phyloP scores from a whole-genome alignment of 108 stramenopile species.

The Skeletonema tropicum region DNA sequence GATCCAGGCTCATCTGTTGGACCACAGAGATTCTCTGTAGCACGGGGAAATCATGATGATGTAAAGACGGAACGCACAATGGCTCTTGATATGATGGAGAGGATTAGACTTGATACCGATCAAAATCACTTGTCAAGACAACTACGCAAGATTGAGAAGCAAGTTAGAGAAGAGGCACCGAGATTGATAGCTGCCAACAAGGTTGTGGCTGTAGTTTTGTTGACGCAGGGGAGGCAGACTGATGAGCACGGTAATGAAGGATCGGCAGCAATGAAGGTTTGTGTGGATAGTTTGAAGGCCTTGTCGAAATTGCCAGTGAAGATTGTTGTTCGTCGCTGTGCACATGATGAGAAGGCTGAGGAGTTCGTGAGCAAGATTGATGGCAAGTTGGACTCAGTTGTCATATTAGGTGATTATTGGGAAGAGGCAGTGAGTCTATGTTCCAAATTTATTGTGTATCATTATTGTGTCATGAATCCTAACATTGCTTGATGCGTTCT shows the following conservation, averaged over 20 bases:
- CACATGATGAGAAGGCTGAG: conserved; percentile 65
- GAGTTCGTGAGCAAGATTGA: conserved; percentile 77
- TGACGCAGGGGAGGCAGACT: conserved; percentile 64
- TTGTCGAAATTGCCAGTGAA: conserved; percentile 73
- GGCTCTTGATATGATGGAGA: conserved; percentile 1
- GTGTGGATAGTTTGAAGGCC: conserved; percentile 42
- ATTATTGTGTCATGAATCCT: too few species aligned
- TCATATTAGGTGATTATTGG: conserved; percentile 75
- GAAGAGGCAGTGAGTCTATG: conserved; percentile 4
- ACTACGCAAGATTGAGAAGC: conserved; percentile 9
- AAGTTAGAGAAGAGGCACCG: conserved; percentile 10
- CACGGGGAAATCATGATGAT: background rate
- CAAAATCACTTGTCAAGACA: conserved; percentile 13
- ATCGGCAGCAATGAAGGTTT: conserved; percentile 22
- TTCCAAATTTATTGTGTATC: too few species aligned
- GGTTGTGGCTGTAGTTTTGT: conserved; percentile 49
- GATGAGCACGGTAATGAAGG: conserved; percentile 37
- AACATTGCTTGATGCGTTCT: too few species aligned
- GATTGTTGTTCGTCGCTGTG: conserved; percentile 81
- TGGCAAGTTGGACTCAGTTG: conserved; percentile 63
- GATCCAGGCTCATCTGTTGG: too few species aligned
- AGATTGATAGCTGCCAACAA: conserved; percentile 26
- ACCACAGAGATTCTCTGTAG: too few species aligned
- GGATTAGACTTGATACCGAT: background rate
- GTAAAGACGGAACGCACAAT: background rate